These are phyloP conservation scores for Karstenula rhodostoma DNA, from an alignment of 2,329 filamentous ascomycete genomes.

Conservation along the genomic window DNA sequence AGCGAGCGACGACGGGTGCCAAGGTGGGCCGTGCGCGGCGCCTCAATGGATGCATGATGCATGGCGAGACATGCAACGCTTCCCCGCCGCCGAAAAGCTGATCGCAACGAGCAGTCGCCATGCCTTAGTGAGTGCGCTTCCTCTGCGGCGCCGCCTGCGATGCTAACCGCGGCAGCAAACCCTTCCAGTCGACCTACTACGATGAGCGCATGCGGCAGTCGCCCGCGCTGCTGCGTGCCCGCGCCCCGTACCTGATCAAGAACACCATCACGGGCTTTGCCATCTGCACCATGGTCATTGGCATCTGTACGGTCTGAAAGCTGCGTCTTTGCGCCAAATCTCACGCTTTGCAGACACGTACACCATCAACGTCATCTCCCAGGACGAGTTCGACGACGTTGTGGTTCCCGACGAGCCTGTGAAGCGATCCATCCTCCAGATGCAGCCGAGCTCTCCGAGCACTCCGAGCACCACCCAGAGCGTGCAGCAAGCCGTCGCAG, in stretches of 20 bases:
- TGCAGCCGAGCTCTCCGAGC: constrained; percentile 10
- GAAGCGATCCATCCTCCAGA: constrained; percentile 49
- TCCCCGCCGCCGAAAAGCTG: constrained; percentile 14
- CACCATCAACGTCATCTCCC: constrained; percentile 84
- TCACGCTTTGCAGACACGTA: constrained; percentile 64
- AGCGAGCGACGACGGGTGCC: constrained; percentile 9
- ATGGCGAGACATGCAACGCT: not conserved
- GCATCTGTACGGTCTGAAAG: constrained; percentile 72
- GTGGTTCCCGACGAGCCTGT: constrained; percentile 80
- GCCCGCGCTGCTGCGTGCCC: constrained; percentile 87
- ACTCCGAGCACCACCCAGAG: constrained; percentile 36
- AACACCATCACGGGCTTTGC: constrained; percentile 83
- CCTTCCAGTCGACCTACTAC: constrained; percentile 84
- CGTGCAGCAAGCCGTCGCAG: constrained; percentile 42
- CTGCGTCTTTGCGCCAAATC: not conserved
- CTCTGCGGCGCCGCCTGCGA: not conserved
- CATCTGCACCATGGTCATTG: constrained; percentile 77
- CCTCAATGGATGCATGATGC: constrained; percentile 15
- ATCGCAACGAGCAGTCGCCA: constrained; percentile 27
- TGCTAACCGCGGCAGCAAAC: constrained; percentile 38
- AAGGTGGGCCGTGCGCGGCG: constrained; percentile 15
- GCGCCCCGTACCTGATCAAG: constrained; percentile 89
- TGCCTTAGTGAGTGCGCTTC: constrained; percentile 44
- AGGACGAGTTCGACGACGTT: constrained; percentile 97
- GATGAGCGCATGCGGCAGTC: constrained; percentile 85